Conservation (phyloP, 257 asterid species). For the Gynochthodes officinalis region DNA sequence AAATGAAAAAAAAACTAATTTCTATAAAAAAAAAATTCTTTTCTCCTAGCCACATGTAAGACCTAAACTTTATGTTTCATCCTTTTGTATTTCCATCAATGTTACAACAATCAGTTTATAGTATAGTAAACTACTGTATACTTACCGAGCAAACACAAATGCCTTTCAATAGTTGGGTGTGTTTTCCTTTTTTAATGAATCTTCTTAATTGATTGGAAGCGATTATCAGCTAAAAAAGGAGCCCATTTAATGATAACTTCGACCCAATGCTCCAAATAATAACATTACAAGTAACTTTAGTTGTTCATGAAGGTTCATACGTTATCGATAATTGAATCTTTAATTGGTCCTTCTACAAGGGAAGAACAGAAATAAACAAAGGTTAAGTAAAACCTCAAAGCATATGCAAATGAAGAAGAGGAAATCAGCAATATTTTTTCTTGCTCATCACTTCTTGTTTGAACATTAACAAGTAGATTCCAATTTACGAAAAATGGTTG, state of each 20-base stretch:
- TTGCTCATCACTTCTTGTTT: background rate
- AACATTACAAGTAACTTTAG: background rate
- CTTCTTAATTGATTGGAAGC: background rate
- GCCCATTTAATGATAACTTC: background rate
- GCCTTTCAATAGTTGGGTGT: too few relatives aligned
- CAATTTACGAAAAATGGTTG: background rate
- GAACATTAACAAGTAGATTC: background rate
- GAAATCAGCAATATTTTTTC: background rate
- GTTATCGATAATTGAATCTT: background rate
- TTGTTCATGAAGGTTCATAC: too few relatives aligned
- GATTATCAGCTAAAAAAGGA: background rate
- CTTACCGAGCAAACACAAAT: background rate
- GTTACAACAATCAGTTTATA: slow-evolving; percentile 4
- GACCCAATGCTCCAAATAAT: background rate
- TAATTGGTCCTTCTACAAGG: background rate
- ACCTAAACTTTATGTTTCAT: background rate
- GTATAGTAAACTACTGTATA: background rate
- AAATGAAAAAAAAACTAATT: background rate
- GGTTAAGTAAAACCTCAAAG: background rate
- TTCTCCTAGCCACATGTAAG: background rate
- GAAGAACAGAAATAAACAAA: background rate
- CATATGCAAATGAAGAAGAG: background rate
- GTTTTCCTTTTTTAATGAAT: background rate
- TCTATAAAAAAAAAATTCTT: background rate
- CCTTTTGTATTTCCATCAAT: background rate